Conservation (phyloP, 2,329 filamentous ascomycete genomes). For the Ramularia endophylla region DNA sequence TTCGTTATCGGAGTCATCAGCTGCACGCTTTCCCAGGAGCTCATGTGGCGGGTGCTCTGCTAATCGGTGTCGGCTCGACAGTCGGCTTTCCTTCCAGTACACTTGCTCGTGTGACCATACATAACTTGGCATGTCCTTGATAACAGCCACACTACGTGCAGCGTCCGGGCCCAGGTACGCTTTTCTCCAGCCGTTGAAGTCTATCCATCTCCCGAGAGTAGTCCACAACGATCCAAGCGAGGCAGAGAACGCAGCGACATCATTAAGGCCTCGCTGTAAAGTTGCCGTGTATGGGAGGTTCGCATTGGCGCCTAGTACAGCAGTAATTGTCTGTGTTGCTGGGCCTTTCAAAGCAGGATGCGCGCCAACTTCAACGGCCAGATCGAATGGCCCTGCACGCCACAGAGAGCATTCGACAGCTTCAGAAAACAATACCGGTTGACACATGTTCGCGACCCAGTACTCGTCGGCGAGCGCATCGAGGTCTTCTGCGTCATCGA, state of each 20-base stretch:
- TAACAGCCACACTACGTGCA: not conserved
- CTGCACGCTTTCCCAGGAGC: slow-evolving; percentile 12
- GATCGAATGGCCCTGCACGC: slow-evolving; percentile 26
- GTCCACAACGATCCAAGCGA: slow-evolving; percentile 15
- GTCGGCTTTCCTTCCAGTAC: slow-evolving; percentile 13
- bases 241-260: slow-evolving; percentile 22
- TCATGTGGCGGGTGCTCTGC: slow-evolving; percentile 10
- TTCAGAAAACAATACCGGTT: slow-evolving; percentile 41
- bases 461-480: slow-evolving; percentile 26
- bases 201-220: slow-evolving; percentile 8
- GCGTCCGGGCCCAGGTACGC: slow-evolving; percentile 9
- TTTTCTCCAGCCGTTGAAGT: slow-evolving; percentile 13
- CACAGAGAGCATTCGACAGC: slow-evolving; percentile 31
- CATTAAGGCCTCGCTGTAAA: slow-evolving; percentile 22
- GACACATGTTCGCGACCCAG: slow-evolving; percentile 44
- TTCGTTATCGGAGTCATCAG: slow-evolving; percentile 13
- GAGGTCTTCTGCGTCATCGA: slow-evolving; percentile 19
- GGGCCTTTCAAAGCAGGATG: slow-evolving; percentile 43
- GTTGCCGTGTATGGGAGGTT: slow-evolving; percentile 11
- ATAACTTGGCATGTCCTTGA: slow-evolving; percentile 10
- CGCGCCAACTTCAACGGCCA: slow-evolving; percentile 42
- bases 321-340: slow-evolving; percentile 32
- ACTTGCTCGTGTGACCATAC: slow-evolving; percentile 12
- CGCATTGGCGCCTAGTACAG: slow-evolving; percentile 9
- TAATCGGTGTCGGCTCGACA: slow-evolving; percentile 10